Evolutionary conservation across 257 asterid genomes (phyloP), one percentile per base, ranked within the genome.

Genomic region (Leptodermis oblonga): DNA sequence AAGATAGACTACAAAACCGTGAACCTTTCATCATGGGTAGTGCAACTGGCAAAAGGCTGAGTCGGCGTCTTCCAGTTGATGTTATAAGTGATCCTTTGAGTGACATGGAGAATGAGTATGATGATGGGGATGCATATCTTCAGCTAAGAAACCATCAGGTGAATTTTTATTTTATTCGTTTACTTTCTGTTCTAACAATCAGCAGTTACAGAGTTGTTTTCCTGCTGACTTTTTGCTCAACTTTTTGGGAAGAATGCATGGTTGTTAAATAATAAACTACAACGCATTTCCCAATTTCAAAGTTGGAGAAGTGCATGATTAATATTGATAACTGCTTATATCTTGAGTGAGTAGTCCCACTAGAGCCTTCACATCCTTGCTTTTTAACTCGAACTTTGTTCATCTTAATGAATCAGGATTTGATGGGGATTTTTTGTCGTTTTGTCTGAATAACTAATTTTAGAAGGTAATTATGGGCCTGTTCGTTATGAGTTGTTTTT

Each of bases 21-120:
- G 96, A 85, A 77, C 95, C 96, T 31, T 74, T 94, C 80, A 86
- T 86, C 77, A 74, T 86, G 46, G 97, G 84, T 14, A 86, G 82
- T 72, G 67, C 83, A 64, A 85, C 80, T 64, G 78, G 89, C 64
- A 92, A 85, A 79, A 85, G 86, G 78, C 82, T 82, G 83, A 89
- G 77, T 74, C 84, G 83, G 23, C 86, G 82, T 63, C 78, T 79
- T 63, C 92, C 96, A 62, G 91, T 87, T 41, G 99, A 91, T 79
- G 89, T 89, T 70, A 86, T 94, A 48, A 94, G 99, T 78, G 99
- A 94, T 80, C 99, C 99, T 58, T 75, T 94, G 81, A 86, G 92
- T 80, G 96, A 87, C 69, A 75, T 84, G 64, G 97, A 92, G 80
- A 82, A 77, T 65, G 96, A 89, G 72, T 62, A 71, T 33, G 92